Evolutionary conservation across 768 basidiomycete species (phyloP).

Genomic region (Tephrocybe sp.): DNA sequence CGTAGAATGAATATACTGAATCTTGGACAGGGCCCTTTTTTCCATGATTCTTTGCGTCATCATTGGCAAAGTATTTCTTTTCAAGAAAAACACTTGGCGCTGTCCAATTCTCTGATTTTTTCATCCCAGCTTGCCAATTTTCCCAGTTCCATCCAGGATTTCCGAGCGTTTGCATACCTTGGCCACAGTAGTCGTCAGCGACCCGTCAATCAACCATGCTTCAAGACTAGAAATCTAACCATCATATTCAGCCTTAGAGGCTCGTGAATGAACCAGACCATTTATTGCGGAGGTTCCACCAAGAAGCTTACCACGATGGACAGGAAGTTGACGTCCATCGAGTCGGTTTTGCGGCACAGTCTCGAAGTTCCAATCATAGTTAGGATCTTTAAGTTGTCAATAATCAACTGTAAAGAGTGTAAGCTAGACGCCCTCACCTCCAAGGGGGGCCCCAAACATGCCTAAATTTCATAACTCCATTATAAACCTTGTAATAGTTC

Average conservation of each 20-base stretch:
- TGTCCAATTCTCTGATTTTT: slow-evolving; percentile 7
- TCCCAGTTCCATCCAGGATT: slow-evolving; percentile 10
- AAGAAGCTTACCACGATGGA: slow-evolving; percentile 24
- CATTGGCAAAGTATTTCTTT: not conserved
- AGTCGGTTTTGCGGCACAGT: slow-evolving; percentile 22
- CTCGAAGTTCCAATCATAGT: slow-evolving; percentile 24
- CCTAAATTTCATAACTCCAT: not conserved
- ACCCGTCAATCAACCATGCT: not conserved
- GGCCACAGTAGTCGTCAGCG: not conserved
- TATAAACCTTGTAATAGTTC: too few relatives aligned
- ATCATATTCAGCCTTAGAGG: slow-evolving; percentile 9
- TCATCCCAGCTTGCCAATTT: not conserved
- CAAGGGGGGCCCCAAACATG: slow-evolving; percentile 1
- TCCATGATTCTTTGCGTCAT: slow-evolving; percentile 3
- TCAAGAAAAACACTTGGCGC: not conserved
- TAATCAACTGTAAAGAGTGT: not conserved
- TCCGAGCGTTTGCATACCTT: slow-evolving; percentile 3
- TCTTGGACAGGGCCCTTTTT: not conserved
- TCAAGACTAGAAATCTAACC: not conserved
- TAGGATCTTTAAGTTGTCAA: slow-evolving; percentile 8
- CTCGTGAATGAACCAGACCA: slow-evolving; percentile 8
- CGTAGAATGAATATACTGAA: slow-evolving; percentile 4
- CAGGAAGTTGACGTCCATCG: slow-evolving; percentile 14
- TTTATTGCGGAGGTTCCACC: slow-evolving; percentile 23
- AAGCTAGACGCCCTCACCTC: not conserved